Evolutionary conservation across 73 alveolate genomes (phyloP), one percentile per base, ranked within the genome.

Genomic region (Symbiodinium natans): DNA sequence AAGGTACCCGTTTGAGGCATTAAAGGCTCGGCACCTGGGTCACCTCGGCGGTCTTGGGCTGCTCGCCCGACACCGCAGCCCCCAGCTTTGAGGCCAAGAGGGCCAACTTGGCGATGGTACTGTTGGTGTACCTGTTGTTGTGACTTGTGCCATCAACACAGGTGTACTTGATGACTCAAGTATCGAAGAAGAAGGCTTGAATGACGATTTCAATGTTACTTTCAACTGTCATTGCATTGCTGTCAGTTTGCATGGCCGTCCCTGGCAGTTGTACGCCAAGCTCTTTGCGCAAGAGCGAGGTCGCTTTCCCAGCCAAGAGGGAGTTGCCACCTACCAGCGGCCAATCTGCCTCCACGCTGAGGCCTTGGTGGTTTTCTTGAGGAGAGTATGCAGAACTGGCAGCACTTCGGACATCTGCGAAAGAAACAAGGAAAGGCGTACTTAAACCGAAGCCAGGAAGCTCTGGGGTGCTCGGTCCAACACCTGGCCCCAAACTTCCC

Each of bases 261-360:
- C 89, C 89, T 40, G 89, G 89, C 71, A 82, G 89, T 68, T 82
- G 89, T 38, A 82, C 89, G 41, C 63, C 89, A 19, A 82, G 89
- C 71, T 39, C 63, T 40, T 41, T 34, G 54, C 89, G 89, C 89
- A 82, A 39, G 0, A 82, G 41, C 0, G 89, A 82, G 3, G 89
- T 82, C 10, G 89, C 89, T 34, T 39, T 34, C 54, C 89, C 89
- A 3, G 89, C 89, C 31, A 82, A 41, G 9, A 82, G 89, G 68
- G 89, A 82, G 63, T 82, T 82, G 89, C 89, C 89, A 25, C 89
- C 89, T 21, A 82, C 68, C 71, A 82, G 59, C 10, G 59, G 89
- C 89, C 89, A 82, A 82, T 82, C 89, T 27, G 59, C 59, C 68
- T 77, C 86, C 41, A 38, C 86, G 86, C 86, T 77, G 52, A 77